Conservation (phyloP, 2,329 filamentous ascomycete genomes). For the Akanthomyces lecanii region DNA sequence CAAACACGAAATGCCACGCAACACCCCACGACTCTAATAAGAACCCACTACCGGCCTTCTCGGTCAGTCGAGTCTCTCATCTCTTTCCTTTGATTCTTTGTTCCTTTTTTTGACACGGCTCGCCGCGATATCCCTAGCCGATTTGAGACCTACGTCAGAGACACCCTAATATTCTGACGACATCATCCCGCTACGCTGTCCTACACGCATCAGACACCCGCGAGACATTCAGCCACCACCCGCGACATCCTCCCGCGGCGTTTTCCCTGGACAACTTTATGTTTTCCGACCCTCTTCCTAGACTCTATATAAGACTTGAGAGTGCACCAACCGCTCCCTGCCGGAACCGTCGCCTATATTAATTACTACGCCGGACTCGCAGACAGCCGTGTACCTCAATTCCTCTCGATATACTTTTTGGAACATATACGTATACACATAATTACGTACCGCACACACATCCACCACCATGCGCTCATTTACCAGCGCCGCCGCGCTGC, state of each 20-base stretch:
- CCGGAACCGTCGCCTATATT: no score
- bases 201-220: background rate
- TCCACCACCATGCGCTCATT: constrained; percentile 15
- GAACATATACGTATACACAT: background rate
- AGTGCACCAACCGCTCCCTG: no score
- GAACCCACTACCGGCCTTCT: background rate
- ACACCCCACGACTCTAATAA: constrained; percentile 5
- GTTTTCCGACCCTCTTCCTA: background rate
- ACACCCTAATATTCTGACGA: constrained; percentile 1
- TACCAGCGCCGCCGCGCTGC: constrained; percentile 6
- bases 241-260: background rate
- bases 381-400: no score
- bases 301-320: no score
- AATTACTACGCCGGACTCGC: no score
- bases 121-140: background rate
- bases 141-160: background rate
- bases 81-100: background rate
- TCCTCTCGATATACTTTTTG: no score
- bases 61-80: background rate
- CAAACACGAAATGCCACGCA: background rate
- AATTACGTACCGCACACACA: background rate
- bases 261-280: background rate
- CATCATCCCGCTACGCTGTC: background rate
- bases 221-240: background rate
- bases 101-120: background rate